Conservation (phyloP, 306 rosid genomes). For the Inga oerstediana region DNA sequence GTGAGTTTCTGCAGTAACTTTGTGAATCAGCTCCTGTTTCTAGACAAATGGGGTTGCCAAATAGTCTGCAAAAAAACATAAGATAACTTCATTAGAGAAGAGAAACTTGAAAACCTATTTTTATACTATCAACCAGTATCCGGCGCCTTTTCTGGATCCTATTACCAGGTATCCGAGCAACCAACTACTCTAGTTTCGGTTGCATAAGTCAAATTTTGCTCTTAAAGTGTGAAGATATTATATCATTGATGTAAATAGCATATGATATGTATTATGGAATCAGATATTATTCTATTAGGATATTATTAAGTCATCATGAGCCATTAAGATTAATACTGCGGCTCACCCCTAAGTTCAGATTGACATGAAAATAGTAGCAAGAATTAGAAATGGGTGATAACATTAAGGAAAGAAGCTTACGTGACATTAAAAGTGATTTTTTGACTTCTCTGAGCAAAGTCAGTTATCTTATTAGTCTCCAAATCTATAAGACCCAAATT, state of each 20-base stretch:
- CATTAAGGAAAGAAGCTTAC: conserved; percentile 31
- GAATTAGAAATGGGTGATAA: background rate
- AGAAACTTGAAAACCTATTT: background rate
- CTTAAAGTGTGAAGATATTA: too few species aligned
- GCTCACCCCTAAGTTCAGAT: background rate
- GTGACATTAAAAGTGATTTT: conserved; percentile 7
- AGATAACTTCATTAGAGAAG: conserved; percentile 29
- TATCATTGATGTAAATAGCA: too few species aligned
- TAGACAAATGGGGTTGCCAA: conserved; percentile 49
- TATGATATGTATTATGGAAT: too few species aligned
- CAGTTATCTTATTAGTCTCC: conserved; percentile 25
- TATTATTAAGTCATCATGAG: too few species aligned
- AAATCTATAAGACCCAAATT: conserved; percentile 41
- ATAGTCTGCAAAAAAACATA: conserved; percentile 50
- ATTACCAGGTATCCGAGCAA: too few species aligned
- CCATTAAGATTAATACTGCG: too few species aligned
- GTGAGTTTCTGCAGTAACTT: conserved; percentile 47
- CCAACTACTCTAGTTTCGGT: too few species aligned
- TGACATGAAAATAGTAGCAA: background rate
- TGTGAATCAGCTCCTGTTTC: conserved; percentile 24
- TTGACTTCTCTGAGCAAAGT: background rate
- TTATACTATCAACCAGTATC: too few species aligned
- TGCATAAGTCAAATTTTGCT: too few species aligned
- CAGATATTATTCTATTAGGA: too few species aligned
- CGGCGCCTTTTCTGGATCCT: too few species aligned